Conservation (phyloP, 805 yeast genomes). For the Zygosaccharomyces bailii region DNA sequence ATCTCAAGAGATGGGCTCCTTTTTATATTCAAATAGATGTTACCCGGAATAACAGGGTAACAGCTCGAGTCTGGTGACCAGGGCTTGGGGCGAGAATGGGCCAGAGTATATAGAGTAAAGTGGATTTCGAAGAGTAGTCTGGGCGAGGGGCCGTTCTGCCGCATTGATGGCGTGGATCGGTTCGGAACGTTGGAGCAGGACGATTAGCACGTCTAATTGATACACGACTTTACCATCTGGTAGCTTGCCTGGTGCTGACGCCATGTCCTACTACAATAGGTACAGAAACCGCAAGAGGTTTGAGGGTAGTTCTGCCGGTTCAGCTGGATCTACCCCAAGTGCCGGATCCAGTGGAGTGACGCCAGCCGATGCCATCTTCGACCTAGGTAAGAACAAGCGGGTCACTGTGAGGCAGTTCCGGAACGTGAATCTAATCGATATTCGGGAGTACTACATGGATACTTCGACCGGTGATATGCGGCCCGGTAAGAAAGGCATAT, state of each 20-base stretch:
- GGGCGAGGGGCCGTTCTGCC: background rate
- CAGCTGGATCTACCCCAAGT: constrained; percentile 9
- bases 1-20: background rate
- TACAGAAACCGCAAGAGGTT: constrained; percentile 28
- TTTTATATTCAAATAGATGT: background rate
- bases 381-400: constrained; percentile 59
- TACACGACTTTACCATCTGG: constrained; percentile 1
- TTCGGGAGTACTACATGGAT: constrained; percentile 75
- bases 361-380: constrained; percentile 33
- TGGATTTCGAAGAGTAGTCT: background rate
- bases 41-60: background rate
- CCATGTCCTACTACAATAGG: constrained; percentile 33
- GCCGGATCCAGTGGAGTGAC: constrained; percentile 13
- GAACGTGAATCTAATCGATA: constrained; percentile 65
- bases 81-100: background rate
- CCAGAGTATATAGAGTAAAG: background rate
- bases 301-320: constrained; percentile 11
- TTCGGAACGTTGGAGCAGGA: background rate
- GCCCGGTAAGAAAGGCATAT: constrained; percentile 73
- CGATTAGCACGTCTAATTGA: background rate
- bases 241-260: constrained; percentile 9
- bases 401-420: constrained; percentile 73
- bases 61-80: background rate
- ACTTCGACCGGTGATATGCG: constrained; percentile 53
- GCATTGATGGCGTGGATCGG: constrained; percentile 1